A percentile compares a stretch with the other conserved stretches of the same genome.
phyloP scores from a whole-genome alignment of 2,329 filamentous ascomycete genomes.

The Sporothrix phasma region DNA sequence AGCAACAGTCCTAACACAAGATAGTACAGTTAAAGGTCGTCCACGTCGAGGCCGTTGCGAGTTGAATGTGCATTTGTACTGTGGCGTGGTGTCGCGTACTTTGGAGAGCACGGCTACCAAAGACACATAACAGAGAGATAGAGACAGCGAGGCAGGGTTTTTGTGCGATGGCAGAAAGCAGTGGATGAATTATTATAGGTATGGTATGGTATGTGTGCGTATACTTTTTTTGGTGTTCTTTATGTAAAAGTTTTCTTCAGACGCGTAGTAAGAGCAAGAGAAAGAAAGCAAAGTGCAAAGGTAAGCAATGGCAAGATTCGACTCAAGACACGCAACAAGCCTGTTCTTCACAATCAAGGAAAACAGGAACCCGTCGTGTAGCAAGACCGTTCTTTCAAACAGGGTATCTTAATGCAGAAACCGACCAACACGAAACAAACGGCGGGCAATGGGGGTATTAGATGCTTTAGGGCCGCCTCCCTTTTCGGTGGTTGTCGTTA shows the following conservation, averaged over 20 bases:
- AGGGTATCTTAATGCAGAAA: conserved; percentile 39
- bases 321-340: not conserved
- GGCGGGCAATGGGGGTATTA: conserved; percentile 11
- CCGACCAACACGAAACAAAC: conserved; percentile 32
- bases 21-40: too few species aligned
- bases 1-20: not conserved
- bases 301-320: conserved; percentile 1
- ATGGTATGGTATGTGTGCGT: conserved; percentile 6
- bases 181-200: conserved; percentile 11
- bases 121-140: not conserved
- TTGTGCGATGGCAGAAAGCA: not conserved
- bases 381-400: conserved; percentile 8
- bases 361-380: not conserved
- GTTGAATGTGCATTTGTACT: too few species aligned
- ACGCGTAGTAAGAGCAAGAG: not conserved
- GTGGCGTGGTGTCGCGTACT: too few species aligned
- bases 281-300: conserved; percentile 5
- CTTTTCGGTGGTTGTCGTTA: conserved; percentile 6
- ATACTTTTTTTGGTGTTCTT: conserved; percentile 1
- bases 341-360: not conserved
- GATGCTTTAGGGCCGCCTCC: conserved; percentile 13
- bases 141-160: not conserved
- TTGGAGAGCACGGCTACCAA: too few species aligned
- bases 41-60: too few species aligned
- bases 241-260: not conserved